Percentiles rank a stretch among this genome's conserved stretches.
Evolutionary conservation across 768 basidiomycete genomes (phyloP).

Genomic region (Collybiopsis luxurians): DNA sequence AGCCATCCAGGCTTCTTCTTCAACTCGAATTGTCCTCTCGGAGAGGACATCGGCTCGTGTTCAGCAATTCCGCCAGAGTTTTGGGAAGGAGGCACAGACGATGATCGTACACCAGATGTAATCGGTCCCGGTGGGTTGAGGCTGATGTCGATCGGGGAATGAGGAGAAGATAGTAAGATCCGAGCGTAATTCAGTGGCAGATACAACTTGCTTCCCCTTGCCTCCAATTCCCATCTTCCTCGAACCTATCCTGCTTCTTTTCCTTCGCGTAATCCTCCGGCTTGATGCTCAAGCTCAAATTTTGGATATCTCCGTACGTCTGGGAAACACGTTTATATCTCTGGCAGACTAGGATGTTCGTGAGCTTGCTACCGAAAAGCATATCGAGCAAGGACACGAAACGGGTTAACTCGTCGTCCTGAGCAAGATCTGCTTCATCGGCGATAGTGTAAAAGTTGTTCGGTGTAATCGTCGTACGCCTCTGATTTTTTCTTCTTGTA

Average conservation of each 20-base stretch:
- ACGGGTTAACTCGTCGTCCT: conserved; percentile 39
- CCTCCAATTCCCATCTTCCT: conserved; percentile 47
- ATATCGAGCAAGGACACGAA: conserved; percentile 80
- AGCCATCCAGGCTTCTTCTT: conserved; percentile 43
- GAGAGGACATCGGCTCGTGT: conserved; percentile 33
- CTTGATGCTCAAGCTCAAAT: conserved; percentile 87
- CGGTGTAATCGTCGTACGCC: conserved; percentile 22
- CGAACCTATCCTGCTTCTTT: conserved; percentile 76
- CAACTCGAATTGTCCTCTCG: conserved; percentile 37
- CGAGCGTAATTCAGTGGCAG: not conserved
- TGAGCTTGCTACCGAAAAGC: conserved; percentile 85
- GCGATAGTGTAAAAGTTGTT: conserved; percentile 7
- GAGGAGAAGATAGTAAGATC: not conserved
- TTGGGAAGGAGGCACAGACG: conserved; percentile 55
- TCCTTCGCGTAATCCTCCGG: conserved; percentile 72
- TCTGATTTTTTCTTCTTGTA: conserved; percentile 31
- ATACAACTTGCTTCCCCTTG: not conserved
- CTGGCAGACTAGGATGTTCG: conserved; percentile 91
- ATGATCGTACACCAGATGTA: conserved; percentile 34
- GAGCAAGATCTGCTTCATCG: conserved; percentile 11
- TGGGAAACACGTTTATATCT: conserved; percentile 92
- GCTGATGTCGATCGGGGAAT: not conserved
- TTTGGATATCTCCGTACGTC: conserved; percentile 91
- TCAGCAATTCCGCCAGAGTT: too few species aligned
- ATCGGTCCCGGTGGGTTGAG: not conserved